Evolutionary conservation across 192 early-diverging fungal species (phyloP), one percentile per base, ranked within the genome.

Genomic region (Backusella parvicylindrica): DNA sequence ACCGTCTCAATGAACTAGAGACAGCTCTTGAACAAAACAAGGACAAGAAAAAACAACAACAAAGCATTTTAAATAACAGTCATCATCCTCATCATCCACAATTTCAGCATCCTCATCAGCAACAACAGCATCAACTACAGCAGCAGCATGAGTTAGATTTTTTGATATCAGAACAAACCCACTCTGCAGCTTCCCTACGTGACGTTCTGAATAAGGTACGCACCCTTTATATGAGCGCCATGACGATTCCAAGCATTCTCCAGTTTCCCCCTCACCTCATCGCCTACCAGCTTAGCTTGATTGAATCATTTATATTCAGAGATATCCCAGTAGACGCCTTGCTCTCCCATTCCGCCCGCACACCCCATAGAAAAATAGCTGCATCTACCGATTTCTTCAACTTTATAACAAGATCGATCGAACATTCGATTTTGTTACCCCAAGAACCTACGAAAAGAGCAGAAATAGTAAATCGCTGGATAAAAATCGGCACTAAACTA

Each of bases 331-430:
- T 89, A 4, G 43, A 74, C 3, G 86, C 91, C 28, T 72, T 94
- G 3, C 41, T 91, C 15, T 70, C 75, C 4, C 92, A 95, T 72
- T 89, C 88, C 1, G 83, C 91, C 0, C 85, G 88, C 26, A 77
- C 83, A 26, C 91, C 91, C 0, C 83, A 90, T 53, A 80, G 83
- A n/a, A 81, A 83, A 1, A 85, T 95, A 11, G 88, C 87, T 32
- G 87, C 87, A 0, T 87, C 85, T 15, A 88, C 93, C 16, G 92
- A 93, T 68, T 92, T 92, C 80, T 95, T 95, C 88, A 95, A 95
- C 73, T 93, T 91, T 73, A 67, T 93, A 8, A 91, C 92, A n/a
- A 84, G 92, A 12, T 69, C 91, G 31, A 86, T 95, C 35, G 93
- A 95, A 76, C 86, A 85, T 74, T 86, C 93, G 0, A 89, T 95